Evolutionary conservation across 176 grass and related monocot species (phyloP).

Genomic region (Elaeis guineensis): DNA sequence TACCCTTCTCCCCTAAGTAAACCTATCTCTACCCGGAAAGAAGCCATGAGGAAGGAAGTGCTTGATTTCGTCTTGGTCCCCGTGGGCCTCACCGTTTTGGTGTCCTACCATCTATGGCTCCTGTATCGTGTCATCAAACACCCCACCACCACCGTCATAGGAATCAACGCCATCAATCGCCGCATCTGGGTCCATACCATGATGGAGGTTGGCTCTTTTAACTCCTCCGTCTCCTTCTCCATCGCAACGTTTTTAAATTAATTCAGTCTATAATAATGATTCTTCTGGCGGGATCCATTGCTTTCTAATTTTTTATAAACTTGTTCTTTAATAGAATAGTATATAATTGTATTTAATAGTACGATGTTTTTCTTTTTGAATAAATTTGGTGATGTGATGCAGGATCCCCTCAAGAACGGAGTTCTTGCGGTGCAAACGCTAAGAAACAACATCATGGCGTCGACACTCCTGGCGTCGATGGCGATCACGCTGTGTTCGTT

Average conservation of each 20-base stretch:
- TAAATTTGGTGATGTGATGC: background rate
- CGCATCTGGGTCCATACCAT: slow-evolving; percentile 9
- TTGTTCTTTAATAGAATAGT: too few relatives aligned
- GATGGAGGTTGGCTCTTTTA: background rate
- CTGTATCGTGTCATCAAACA: background rate
- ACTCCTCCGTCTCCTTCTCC: background rate
- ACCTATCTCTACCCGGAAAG: too few relatives aligned
- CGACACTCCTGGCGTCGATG: slow-evolving; percentile 5
- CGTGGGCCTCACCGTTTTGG: too few relatives aligned
- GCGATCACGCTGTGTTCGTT: slow-evolving; percentile 12
- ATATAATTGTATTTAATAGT: too few relatives aligned
- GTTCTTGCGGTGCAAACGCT: slow-evolving; percentile 12
- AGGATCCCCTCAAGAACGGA: slow-evolving; percentile 2
- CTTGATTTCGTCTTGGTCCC: too few relatives aligned
- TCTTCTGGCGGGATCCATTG: too few relatives aligned
- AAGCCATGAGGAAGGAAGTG: too few relatives aligned
- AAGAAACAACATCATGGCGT: slow-evolving; percentile 22
- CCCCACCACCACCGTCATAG: slow-evolving; percentile 12
- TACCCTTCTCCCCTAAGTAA: too few relatives aligned
- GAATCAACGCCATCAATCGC: slow-evolving; percentile 13
- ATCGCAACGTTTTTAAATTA: background rate
- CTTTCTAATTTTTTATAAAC: too few relatives aligned
- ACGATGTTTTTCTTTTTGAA: too few relatives aligned
- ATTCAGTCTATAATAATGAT: background rate
- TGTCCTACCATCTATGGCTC: slow-evolving; percentile 15